phyloP scores from a whole-genome alignment of 164 flowering plant species.

The Platanus orientalis region DNA sequence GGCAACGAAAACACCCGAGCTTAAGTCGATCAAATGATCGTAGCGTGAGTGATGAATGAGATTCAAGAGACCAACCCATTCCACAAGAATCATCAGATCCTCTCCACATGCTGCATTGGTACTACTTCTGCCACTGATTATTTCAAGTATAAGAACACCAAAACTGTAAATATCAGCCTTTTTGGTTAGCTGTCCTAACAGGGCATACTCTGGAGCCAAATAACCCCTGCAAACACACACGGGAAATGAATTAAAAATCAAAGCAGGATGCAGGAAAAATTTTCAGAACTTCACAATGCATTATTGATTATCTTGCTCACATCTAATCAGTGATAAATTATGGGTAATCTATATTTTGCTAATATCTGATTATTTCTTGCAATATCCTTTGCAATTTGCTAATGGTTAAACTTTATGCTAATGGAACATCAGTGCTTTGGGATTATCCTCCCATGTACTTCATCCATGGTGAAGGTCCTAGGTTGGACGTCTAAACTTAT shows the following conservation, averaged over 20 bases:
- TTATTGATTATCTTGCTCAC: no score
- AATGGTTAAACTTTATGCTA: no score
- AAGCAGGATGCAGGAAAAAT: no score
- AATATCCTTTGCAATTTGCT: no score
- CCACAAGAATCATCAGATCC: constrained; percentile 53
- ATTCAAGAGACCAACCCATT: constrained; percentile 52
- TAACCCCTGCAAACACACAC: constrained; percentile 56
- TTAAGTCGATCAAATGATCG: not conserved
- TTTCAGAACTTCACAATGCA: no score
- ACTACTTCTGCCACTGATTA: constrained; percentile 71
- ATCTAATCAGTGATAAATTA: no score
- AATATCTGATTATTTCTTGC: no score
- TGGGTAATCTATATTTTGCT: no score
- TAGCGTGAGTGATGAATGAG: not conserved
- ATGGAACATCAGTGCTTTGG: no score
- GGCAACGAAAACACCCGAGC: not conserved
- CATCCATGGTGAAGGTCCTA: no score
- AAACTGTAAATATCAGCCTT: constrained; percentile 88
- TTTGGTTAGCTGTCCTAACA: constrained; percentile 68
- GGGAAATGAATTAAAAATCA: not conserved
- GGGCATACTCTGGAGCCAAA: constrained; percentile 84
- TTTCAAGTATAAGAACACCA: constrained; percentile 79
- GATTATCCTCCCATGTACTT: no score
- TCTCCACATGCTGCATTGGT: constrained; percentile 64
- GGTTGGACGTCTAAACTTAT: no score